These are phyloP conservation scores for Trametes pubescens DNA, from an alignment of 1,284 basidiomycete genomes.

Conservation along the genomic window DNA sequence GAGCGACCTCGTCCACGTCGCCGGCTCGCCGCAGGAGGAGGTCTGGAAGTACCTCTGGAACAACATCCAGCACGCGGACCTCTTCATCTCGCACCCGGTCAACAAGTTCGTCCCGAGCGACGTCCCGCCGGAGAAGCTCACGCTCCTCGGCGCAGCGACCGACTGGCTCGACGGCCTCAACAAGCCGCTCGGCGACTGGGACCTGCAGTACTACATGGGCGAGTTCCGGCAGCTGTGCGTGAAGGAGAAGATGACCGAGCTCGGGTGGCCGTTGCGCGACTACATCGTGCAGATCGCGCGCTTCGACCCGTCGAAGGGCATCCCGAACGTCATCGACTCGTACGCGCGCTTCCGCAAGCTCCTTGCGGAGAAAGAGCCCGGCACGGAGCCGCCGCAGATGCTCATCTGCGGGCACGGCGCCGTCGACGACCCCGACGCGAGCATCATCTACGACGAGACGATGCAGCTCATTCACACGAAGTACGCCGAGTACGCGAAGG, in stretches of 20 bases:
- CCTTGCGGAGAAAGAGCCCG: slow-evolving; percentile 56
- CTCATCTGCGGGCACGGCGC: slow-evolving; percentile 89
- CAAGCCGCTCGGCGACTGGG: slow-evolving; percentile 81
- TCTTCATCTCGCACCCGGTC: slow-evolving; percentile 93
- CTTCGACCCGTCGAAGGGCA: slow-evolving; percentile 82
- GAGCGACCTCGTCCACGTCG: slow-evolving; percentile 75
- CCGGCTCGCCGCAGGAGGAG: slow-evolving; percentile 83
- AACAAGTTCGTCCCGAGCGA: slow-evolving; percentile 88
- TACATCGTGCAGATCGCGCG: slow-evolving; percentile 88
- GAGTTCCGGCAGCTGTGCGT: slow-evolving; percentile 78
- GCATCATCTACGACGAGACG: slow-evolving; percentile 85
- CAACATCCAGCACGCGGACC: slow-evolving; percentile 84
- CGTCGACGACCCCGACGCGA: slow-evolving; percentile 86
- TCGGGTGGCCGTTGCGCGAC: slow-evolving; percentile 81
- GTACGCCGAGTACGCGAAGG: slow-evolving; percentile 66
- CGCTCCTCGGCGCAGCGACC: slow-evolving; percentile 79
- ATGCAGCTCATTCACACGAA: slow-evolving; percentile 63
- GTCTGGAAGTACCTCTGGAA: slow-evolving; percentile 93
- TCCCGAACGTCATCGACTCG: slow-evolving; percentile 83
- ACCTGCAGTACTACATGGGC: slow-evolving; percentile 83
- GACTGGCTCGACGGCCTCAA: slow-evolving; percentile 91
- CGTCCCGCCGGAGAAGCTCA: slow-evolving; percentile 75
- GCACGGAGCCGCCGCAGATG: slow-evolving; percentile 77
- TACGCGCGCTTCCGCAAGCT: slow-evolving; percentile 80
- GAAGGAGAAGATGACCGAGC: slow-evolving; percentile 79